phyloP scores from a whole-genome alignment of 2,329 filamentous ascomycete genomes.

The Fusarium poae region DNA sequence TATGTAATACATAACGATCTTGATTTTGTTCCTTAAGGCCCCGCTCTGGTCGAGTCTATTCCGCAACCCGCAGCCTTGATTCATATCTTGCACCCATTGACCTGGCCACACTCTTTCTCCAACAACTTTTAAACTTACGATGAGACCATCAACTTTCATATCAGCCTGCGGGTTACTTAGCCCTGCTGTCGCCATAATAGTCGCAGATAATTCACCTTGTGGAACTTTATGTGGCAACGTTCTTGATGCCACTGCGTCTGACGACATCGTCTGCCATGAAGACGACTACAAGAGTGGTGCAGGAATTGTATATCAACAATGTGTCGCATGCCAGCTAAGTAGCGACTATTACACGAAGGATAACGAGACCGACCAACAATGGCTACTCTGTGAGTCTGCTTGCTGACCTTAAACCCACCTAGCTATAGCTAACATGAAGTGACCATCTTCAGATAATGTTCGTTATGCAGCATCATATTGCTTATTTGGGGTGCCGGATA shows the following conservation, averaged over 20 bases:
- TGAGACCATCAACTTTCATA: constrained; percentile 16
- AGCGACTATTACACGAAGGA: constrained; percentile 62
- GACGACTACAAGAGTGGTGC: constrained; percentile 55
- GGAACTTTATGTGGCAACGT: constrained; percentile 66
- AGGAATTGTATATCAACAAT: constrained; percentile 65
- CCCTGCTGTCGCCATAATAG: constrained; percentile 53
- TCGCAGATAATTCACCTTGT: constrained; percentile 64
- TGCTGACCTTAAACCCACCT: not conserved
- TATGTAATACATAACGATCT: constrained; percentile 8
- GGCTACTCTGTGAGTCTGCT: constrained; percentile 65
- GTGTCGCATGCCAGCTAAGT: constrained; percentile 64
- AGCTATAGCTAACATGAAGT: constrained; percentile 30
- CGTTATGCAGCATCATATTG: constrained; percentile 69
- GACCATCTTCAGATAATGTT: constrained; percentile 64
- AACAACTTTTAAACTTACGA: not conserved
- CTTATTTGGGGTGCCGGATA: constrained; percentile 63
- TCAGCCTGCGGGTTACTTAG: constrained; percentile 41
- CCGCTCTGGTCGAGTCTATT: constrained; percentile 9
- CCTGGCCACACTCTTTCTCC: constrained; percentile 1
- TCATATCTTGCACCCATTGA: constrained; percentile 5
- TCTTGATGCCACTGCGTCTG: constrained; percentile 58
- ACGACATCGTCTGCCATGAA: constrained; percentile 64
- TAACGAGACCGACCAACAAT: constrained; percentile 66
- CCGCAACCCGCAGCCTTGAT: not conserved
- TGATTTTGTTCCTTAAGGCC: not conserved